Base-by-base conservation (phyloP, 805 yeast species). In the Lipomyces sp. region DNA sequence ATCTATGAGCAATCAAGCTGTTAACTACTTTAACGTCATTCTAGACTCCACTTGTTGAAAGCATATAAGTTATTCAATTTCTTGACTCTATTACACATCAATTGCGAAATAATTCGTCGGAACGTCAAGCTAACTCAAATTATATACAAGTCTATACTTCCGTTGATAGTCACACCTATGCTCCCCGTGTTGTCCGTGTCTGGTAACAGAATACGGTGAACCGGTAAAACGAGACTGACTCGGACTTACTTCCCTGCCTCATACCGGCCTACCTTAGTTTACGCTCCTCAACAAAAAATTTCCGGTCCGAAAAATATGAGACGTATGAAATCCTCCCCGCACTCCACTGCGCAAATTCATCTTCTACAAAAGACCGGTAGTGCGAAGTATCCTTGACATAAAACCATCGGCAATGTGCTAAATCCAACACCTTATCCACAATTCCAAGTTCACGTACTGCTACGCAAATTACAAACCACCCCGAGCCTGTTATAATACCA, bases 371-470 rank as follows among this genome's bases (percentile, higher is more conserved):
- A 50, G 65, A 53, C 32, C 63, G 65, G 57, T 64, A 60, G 32
- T 48, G 62, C 29, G 76, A 73, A n/a, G 76, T 75, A 65, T 80
- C 83, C 63, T 80, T 79, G 60, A 80, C 74, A 59, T 75, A 74
- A 63, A 80, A 69, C 59, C 72, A 74, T 55, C 82, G 80, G 8
- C 85, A 81, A 4, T 90, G 74, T n/a, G 80, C 82, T 85, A 89
- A 84, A 48, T 77, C 76, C 37, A 92, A 79, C 4, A 88, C 77
- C 88, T 89, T 85, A 65, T 86, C 86, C 4, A 89, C 80, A 0
- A 92, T 63, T 0, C 97, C 97, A 18, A 85, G 71, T 63, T 87
- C 90, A 69, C 97, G 82, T 4, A 85, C 77, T 5, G 88, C 65
- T 0, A 85, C 79, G 3, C 85, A 83, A 0, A 82, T 75, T 3